Evolutionary conservation across 257 asterid genomes (phyloP), one percentile per base, ranked within the genome.

Genomic region (Nicotiana knightiana): DNA sequence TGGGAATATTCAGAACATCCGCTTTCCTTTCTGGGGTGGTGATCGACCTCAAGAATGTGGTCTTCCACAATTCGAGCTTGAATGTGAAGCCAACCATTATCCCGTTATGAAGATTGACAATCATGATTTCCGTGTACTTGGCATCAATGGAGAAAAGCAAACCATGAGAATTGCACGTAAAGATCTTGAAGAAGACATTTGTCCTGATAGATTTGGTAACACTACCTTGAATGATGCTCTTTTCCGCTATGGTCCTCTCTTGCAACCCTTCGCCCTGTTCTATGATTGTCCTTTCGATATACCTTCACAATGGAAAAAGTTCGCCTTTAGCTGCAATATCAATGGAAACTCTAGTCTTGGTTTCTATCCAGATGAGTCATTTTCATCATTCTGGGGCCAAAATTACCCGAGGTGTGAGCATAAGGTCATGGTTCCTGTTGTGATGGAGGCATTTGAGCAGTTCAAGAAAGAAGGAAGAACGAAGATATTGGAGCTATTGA

Each of bases 21-120:
- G 54, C 6, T 89, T 85, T 39, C 94, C 94, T 2, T 88, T 89
- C 71, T 88, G 92, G 90, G 92, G 90, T 79, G 83, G 88, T 15
- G 78, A 81, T 76, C 79, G 87, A 76, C 85, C 85, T 37, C 70
- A 30, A 24, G 88, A 88, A 65, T 90, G 96, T 85, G 94, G 94
- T 59, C 76, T 82, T 77, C 88, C 88, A n/a, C 85, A 73, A 63
- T 86, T 89, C 67, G 5, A 85, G 58, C 87, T 90, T 59, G 46
- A 1, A 51, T 92, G 93, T 58, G 28, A 73, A 43, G 75, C 80
- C 82, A 67, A 64, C 58, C 46, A 81, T 43, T 1, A 67, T 85
- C 62, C 85, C 1, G 59, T 84, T 39, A 83, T 83, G 6, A 13
- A 21, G 7, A 73, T 83, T 6, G 13, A 32, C 24, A 7, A 4